phyloP scores from a whole-genome alignment of 495 filamentous ascomycete genomes.

The Cairneyella variabilis region DNA sequence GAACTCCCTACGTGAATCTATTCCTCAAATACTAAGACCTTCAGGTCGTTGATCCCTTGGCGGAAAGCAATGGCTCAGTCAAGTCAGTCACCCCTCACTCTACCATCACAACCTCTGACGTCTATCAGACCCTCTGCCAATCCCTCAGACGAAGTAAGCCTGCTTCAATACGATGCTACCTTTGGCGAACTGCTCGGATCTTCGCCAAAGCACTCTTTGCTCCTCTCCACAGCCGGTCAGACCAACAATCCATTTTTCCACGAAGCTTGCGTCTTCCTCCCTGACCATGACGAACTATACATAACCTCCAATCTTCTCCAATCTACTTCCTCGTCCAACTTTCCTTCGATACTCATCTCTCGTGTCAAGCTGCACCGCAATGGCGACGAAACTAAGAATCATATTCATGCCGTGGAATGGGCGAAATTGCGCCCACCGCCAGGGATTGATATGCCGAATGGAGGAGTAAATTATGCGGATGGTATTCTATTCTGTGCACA shows the following conservation, averaged over 20 bases:
- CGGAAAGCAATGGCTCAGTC: slow-evolving; percentile 19
- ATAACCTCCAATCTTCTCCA: slow-evolving; percentile 52
- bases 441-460: slow-evolving; percentile 52
- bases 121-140: neutral
- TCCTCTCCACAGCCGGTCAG: slow-evolving; percentile 33
- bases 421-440: slow-evolving; percentile 39
- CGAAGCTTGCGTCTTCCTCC: slow-evolving; percentile 53
- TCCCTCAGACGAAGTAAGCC: slow-evolving; percentile 16
- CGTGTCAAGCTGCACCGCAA: slow-evolving; percentile 31
- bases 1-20: too few relatives aligned
- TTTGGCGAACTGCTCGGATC: slow-evolving; percentile 20
- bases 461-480: slow-evolving; percentile 43
- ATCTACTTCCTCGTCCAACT: slow-evolving; percentile 32
- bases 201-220: slow-evolving; percentile 30
- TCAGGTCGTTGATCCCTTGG: slow-evolving; percentile 19
- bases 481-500: slow-evolving; percentile 49
- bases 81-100: slow-evolving; percentile 15
- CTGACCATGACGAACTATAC: slow-evolving; percentile 47
- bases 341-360: slow-evolving; percentile 40
- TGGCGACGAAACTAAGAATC: slow-evolving; percentile 15
- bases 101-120: slow-evolving; percentile 2
- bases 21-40: neutral
- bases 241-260: slow-evolving; percentile 50
- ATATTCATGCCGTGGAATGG: slow-evolving; percentile 34
- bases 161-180: slow-evolving; percentile 20